A percentile compares a stretch with the other conserved stretches of the same genome.
Conservation (phyloP, 2,329 filamentous ascomycete species). For the Venturia oleaginea region DNA sequence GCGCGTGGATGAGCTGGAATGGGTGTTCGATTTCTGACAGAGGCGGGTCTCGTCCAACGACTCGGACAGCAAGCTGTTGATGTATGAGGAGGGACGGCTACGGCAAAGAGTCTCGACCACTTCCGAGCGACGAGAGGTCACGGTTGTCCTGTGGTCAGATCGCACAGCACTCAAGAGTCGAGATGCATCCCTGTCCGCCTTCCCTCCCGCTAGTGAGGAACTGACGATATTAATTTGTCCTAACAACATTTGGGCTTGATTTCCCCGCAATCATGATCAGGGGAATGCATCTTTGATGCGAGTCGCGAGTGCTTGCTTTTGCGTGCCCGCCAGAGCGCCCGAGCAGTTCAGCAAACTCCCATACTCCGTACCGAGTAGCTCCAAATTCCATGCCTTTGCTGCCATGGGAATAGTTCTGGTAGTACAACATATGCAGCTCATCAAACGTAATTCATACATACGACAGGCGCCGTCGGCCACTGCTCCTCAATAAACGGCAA, state of each 20-base stretch:
- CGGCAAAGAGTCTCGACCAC: background rate
- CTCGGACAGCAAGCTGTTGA: background rate
- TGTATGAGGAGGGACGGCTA: background rate
- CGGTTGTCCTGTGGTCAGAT: background rate
- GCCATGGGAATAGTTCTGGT: background rate
- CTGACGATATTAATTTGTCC: conserved; percentile 5
- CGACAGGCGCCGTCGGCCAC: background rate
- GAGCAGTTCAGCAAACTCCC: background rate
- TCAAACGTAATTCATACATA: background rate
- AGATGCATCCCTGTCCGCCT: background rate
- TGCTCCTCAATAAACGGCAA: background rate
- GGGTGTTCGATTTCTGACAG: background rate
- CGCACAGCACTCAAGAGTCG: conserved; percentile 4
- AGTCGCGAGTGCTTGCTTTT: background rate
- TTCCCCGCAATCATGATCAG: conserved; percentile 6
- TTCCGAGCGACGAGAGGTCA: background rate
- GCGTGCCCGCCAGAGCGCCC: background rate
- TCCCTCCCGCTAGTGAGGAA: conserved; percentile 6
- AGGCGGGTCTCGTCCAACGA: background rate
- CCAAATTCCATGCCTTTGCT: background rate
- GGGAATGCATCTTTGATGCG: background rate
- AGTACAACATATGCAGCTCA: too few relatives aligned
- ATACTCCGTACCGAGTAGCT: too few relatives aligned
- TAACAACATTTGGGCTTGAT: background rate
- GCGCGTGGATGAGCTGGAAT: background rate